phyloP scores from a whole-genome alignment of 345 rosid species.

The Garcia nutans region DNA sequence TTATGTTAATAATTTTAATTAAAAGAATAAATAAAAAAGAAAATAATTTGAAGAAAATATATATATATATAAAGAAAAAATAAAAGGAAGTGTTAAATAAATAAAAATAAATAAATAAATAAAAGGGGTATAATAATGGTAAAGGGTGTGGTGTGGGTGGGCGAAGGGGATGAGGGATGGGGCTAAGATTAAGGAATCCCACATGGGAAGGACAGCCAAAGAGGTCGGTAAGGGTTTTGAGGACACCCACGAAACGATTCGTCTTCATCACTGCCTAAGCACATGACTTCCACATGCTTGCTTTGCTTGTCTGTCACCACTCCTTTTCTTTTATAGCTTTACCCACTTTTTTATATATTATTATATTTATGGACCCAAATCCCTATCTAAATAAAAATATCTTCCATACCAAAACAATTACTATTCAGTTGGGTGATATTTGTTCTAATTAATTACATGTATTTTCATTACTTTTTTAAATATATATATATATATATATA shows the following conservation, averaged over 20 bases:
- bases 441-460: too few species aligned
- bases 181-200: slow-evolving; percentile 34
- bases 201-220: slow-evolving; percentile 30
- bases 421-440: too few species aligned
- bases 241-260: slow-evolving; percentile 12
- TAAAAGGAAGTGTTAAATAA: neutral
- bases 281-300: slow-evolving; percentile 50
- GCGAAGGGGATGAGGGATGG: slow-evolving; percentile 24
- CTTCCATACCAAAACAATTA: too few species aligned
- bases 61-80: too few species aligned
- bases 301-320: slow-evolving; percentile 37
- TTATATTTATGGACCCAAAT: neutral
- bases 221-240: slow-evolving; percentile 26
- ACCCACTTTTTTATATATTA: neutral
- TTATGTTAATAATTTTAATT: slow-evolving; percentile 2
- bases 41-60: slow-evolving; percentile 2
- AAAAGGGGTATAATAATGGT: too few species aligned
- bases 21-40: neutral
- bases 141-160: slow-evolving; percentile 11
- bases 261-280: slow-evolving; percentile 41
- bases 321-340: neutral
- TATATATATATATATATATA: too few species aligned
- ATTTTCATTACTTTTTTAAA: too few species aligned
- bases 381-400: too few species aligned
- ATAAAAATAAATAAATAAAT: too few species aligned